Base-by-base conservation (phyloP, 2,329 filamentous ascomycete species). In the Colletotrichum caudatum region DNA sequence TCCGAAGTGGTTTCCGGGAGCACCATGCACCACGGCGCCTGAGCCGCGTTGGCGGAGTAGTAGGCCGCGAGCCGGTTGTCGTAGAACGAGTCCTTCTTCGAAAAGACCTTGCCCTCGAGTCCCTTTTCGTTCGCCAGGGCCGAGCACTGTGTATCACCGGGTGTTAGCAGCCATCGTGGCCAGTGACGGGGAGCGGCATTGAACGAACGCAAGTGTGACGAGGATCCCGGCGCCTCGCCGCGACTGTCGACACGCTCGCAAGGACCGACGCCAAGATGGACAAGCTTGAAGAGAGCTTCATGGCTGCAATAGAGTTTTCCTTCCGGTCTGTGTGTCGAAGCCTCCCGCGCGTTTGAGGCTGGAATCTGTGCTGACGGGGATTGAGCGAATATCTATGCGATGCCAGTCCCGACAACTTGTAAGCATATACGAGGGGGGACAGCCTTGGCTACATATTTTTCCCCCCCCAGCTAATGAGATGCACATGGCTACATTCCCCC, bases 1-100 rank as follows among this genome's bases (percentile, higher is more conserved):
- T 72, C 69, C 2, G 50, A 33, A 11, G 72, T 65, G 20, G 26
- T 57, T 48, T 71, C 66, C 3, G 72, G 72, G 16, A 74, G 50
- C 39, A 74, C 72, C 72, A 72, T 74, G 20, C 48, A 79, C 77
- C 78, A 78, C 0, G 78, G 74, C 6, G 71, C 75, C 62, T 76
- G 75, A 1, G 78, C 78, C 5, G 78, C 77, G 48, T 79, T 79
- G 73, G 77, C 77, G 0, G 78, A 79, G 71, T 79, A 79, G 69
- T 79, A 79, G 1, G 76, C 71, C 54, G 73, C 39, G 5, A 79
- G 53, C 6, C 77, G 77, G 1, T 63, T 63, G 14, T 74, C 71
- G 60, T 79, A 79, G 14, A 67, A 50, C 9, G 62, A 46, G 39
- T 64, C 74, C 5, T 74, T 68, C 11, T 76, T 72, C 1, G 66